Percentiles rank a stretch among this genome's conserved stretches.
phyloP scores from a whole-genome alignment of 192 early-diverging fungal species.

The Entomortierella chlamydospora region DNA sequence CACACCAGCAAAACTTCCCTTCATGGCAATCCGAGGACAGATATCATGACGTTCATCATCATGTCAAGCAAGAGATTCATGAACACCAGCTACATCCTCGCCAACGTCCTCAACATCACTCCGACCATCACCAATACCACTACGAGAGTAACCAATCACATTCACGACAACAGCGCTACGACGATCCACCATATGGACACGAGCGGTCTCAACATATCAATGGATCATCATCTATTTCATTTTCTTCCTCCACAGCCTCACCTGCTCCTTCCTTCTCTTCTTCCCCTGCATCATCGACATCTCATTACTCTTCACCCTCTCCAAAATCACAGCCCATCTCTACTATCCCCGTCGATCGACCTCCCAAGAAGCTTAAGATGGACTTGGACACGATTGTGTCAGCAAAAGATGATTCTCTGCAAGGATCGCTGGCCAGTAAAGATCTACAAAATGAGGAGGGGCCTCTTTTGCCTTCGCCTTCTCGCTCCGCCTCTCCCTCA shows the following conservation, averaged over 20 bases:
- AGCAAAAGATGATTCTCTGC: not conserved
- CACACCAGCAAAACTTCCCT: too few species aligned
- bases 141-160: too few species aligned
- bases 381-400: not conserved
- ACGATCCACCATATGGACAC: not conserved
- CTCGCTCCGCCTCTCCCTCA: conserved; percentile 9
- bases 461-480: conserved; percentile 8
- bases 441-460: not conserved
- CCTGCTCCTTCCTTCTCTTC: conserved; percentile 8
- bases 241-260: not conserved
- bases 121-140: conserved; percentile 6
- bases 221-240: not conserved
- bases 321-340: conserved; percentile 25
- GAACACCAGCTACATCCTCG: conserved; percentile 2
- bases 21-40: not conserved
- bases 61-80: not conserved
- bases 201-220: not conserved
- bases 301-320: conserved; percentile 29
- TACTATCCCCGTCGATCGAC: not conserved
- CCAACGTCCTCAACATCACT: not conserved
- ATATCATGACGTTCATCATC: not conserved
- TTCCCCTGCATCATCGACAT: conserved; percentile 14
- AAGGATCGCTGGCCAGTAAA: not conserved
- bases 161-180: too few species aligned
- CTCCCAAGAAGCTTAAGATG: not conserved